phyloP scores from a whole-genome alignment of 352 stramenopile genomes.

The Globisporangium barbulae region DNA sequence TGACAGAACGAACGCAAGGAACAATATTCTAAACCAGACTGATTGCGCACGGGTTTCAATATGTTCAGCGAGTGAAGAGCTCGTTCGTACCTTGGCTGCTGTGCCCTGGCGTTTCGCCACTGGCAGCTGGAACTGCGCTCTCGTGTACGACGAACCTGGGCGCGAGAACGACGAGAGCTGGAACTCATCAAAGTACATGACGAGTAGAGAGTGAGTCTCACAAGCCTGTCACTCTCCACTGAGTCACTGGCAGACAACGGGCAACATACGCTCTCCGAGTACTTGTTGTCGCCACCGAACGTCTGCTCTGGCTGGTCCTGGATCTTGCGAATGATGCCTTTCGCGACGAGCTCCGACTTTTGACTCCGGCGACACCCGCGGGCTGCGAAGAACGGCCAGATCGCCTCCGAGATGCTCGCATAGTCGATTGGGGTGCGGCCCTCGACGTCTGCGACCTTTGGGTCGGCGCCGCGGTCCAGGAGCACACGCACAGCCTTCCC shows the following conservation, averaged over 20 bases:
- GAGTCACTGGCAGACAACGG: not conserved
- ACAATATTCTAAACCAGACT: too few relatives aligned
- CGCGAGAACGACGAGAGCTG: slow-evolving; percentile 77
- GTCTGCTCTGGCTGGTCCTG: slow-evolving; percentile 46
- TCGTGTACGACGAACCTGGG: slow-evolving; percentile 66
- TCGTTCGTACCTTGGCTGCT: slow-evolving; percentile 36
- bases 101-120: slow-evolving; percentile 38
- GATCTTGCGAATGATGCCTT: slow-evolving; percentile 70
- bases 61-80: too few relatives aligned
- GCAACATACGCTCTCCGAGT: slow-evolving; percentile 16
- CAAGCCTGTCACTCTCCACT: not conserved
- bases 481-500: slow-evolving; percentile 58
- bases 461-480: slow-evolving; percentile 43
- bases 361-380: slow-evolving; percentile 45
- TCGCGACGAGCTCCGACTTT: slow-evolving; percentile 53
- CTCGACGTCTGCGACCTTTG: slow-evolving; percentile 39
- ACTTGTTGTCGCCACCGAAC: slow-evolving; percentile 32
- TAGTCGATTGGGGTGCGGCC: slow-evolving; percentile 57
- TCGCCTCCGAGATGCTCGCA: slow-evolving; percentile 69
- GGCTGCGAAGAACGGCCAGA: slow-evolving; percentile 69
- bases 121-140: slow-evolving; percentile 56
- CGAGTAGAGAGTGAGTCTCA: not conserved
- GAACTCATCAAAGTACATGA: not conserved
- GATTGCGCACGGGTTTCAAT: too few relatives aligned
- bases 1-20: too few relatives aligned